Evolutionary conservation across 768 basidiomycete species (phyloP).

Genomic region (Rhizopogon vesiculosus): DNA sequence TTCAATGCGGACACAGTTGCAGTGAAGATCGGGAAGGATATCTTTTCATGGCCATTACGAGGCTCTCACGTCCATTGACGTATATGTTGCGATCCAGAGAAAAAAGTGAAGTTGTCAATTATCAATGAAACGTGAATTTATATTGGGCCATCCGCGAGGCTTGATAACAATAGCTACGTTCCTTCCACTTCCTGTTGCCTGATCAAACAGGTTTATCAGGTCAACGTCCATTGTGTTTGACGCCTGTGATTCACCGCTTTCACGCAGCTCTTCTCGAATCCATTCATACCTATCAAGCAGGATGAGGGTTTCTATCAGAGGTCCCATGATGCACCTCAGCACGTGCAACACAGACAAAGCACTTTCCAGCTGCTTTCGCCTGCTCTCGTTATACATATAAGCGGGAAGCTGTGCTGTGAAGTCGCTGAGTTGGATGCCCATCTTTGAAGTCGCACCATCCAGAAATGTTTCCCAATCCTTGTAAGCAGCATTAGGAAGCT

Average conservation of each 20-base stretch:
- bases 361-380: slow-evolving; percentile 28
- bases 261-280: slow-evolving; percentile 39
- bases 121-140: background rate
- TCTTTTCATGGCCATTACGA: slow-evolving; percentile 40
- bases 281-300: slow-evolving; percentile 58
- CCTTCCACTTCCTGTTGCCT: slow-evolving; percentile 64
- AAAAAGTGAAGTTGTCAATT: background rate
- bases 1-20: slow-evolving; percentile 53
- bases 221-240: slow-evolving; percentile 30
- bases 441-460: slow-evolving; percentile 25
- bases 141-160: slow-evolving; percentile 17
- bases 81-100: background rate
- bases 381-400: slow-evolving; percentile 16
- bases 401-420: slow-evolving; percentile 12
- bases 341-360: slow-evolving; percentile 58
- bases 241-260: slow-evolving; percentile 12
- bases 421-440: slow-evolving; percentile 15
- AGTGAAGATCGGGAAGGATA: slow-evolving; percentile 69
- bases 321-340: slow-evolving; percentile 64
- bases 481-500: slow-evolving; percentile 48
- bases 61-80: slow-evolving; percentile 4
- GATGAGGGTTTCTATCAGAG: slow-evolving; percentile 61
- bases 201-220: slow-evolving; percentile 68
- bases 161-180: slow-evolving; percentile 61
- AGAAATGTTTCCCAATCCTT: slow-evolving; percentile 45